These are phyloP conservation scores for Sugiyamaella neomexicana DNA, from an alignment of 1,139 yeast genomes.

Conservation along the genomic window DNA sequence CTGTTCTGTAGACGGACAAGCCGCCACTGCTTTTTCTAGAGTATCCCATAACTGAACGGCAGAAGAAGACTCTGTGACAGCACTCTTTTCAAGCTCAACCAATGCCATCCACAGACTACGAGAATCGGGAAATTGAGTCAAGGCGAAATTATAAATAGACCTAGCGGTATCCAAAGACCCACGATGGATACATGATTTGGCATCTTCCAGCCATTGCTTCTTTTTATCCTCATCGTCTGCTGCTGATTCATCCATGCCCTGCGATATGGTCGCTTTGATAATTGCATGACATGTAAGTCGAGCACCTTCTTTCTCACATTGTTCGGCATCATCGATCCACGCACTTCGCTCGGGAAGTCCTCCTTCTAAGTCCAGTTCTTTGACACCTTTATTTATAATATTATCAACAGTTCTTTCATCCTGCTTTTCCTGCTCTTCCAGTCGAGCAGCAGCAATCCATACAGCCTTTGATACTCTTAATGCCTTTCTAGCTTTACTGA, in stretches of 20 bases:
- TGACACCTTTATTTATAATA: constrained; percentile 55
- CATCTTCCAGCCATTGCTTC: constrained; percentile 43
- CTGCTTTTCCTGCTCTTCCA: constrained; percentile 60
- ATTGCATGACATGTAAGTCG: constrained; percentile 41
- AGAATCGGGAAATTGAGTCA: constrained; percentile 51
- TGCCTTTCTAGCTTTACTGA: constrained; percentile 57
- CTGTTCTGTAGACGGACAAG: constrained; percentile 51
- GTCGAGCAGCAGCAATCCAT: constrained; percentile 70
- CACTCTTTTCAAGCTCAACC: constrained; percentile 48
- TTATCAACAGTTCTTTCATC: constrained; percentile 48
- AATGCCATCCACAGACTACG: constrained; percentile 57
- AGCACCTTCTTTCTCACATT: constrained; percentile 41
- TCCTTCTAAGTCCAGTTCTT: constrained; percentile 43
- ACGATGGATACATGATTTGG: constrained; percentile 35
- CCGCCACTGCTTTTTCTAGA: constrained; percentile 53
- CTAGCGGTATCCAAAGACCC: constrained; percentile 45
- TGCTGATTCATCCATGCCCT: constrained; percentile 33
- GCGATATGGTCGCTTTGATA: constrained; percentile 37
- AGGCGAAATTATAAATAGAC: constrained; percentile 51
- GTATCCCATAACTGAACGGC: constrained; percentile 45
- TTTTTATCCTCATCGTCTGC: constrained; percentile 32
- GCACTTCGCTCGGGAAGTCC: constrained; percentile 41
- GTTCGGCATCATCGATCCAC: constrained; percentile 53
- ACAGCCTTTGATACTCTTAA: constrained; percentile 55
- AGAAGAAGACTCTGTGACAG: constrained; percentile 22